Conservation (phyloP, 2,329 filamentous ascomycete genomes). For the Stylonectria norvegica region DNA sequence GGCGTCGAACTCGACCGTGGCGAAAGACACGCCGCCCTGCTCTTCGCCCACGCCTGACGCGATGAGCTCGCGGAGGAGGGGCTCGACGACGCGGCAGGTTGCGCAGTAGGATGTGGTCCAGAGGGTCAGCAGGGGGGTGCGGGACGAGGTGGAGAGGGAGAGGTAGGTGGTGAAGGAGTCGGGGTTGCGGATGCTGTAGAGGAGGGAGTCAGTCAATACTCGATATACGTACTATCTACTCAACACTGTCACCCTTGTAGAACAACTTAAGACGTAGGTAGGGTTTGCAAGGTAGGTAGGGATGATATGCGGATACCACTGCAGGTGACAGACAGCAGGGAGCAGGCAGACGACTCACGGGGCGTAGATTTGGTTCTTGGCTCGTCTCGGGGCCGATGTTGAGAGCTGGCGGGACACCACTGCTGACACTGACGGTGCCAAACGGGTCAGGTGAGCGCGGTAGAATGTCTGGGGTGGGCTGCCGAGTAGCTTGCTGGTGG, state of each 20-base stretch:
- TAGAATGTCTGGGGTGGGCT: background rate
- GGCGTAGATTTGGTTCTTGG: slow-evolving; percentile 35
- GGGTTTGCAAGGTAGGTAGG: too few species aligned
- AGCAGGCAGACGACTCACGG: slow-evolving; percentile 29
- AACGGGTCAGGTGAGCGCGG: background rate
- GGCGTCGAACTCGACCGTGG: slow-evolving; percentile 54
- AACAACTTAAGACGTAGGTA: too few species aligned
- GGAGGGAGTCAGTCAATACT: too few species aligned
- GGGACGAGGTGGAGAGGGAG: slow-evolving; percentile 51
- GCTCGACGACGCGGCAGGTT: slow-evolving; percentile 49
- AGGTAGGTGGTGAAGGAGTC: slow-evolving; percentile 55
- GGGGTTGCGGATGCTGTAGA: slow-evolving; percentile 49
- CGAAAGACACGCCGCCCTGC: slow-evolving; percentile 54
- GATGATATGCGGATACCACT: too few species aligned
- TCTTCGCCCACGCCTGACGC: slow-evolving; percentile 50
- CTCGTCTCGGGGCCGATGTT: slow-evolving; percentile 21
- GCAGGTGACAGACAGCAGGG: too few species aligned
- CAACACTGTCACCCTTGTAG: too few species aligned
- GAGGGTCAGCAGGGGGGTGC: slow-evolving; percentile 55
- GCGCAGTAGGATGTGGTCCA: slow-evolving; percentile 60
- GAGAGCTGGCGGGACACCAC: slow-evolving; percentile 12
- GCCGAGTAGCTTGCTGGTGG: background rate
- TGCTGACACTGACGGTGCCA: background rate
- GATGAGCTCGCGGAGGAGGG: slow-evolving; percentile 48
- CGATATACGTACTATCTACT: too few species aligned